Conservation (phyloP, 495 filamentous ascomycete species). For the Penicillium soppii region DNA sequence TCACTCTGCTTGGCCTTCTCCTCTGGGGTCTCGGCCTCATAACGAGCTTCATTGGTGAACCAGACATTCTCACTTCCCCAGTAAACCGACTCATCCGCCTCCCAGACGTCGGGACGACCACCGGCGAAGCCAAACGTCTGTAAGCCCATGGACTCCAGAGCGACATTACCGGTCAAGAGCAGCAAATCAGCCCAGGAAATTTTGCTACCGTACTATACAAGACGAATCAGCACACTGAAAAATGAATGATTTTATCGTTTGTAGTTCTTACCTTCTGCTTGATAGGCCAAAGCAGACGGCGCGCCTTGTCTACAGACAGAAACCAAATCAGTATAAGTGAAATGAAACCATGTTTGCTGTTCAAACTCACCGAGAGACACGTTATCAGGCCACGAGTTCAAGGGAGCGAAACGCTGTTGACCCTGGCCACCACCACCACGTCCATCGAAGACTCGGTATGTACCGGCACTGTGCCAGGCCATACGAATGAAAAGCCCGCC, state of each 20-base stretch:
- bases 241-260: not conserved
- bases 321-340: not conserved
- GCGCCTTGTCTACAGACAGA: conserved; percentile 56
- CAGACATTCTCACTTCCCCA: conserved; percentile 72
- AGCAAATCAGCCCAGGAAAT: conserved; percentile 74
- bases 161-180: conserved; percentile 69
- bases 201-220: conserved; percentile 62
- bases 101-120: conserved; percentile 66
- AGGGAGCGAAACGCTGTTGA: conserved; percentile 72
- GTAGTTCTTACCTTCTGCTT: conserved; percentile 56
- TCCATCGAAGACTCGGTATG: conserved; percentile 69
- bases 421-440: conserved; percentile 69
- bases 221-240: not conserved
- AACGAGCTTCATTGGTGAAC: conserved; percentile 66
- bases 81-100: conserved; percentile 70
- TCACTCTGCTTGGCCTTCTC: conserved; percentile 45
- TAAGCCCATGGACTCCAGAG: conserved; percentile 72
- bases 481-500: conserved; percentile 74
- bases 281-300: conserved; percentile 73
- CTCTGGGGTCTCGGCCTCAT: conserved; percentile 50
- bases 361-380: conserved; percentile 50
- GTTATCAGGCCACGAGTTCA: conserved; percentile 81
- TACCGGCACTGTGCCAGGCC: conserved; percentile 76
- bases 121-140: conserved; percentile 71
- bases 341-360: no score